These are phyloP conservation scores for Leishmania gerbilli DNA, from an alignment of 208 protist species.

Conservation along the genomic window DNA sequence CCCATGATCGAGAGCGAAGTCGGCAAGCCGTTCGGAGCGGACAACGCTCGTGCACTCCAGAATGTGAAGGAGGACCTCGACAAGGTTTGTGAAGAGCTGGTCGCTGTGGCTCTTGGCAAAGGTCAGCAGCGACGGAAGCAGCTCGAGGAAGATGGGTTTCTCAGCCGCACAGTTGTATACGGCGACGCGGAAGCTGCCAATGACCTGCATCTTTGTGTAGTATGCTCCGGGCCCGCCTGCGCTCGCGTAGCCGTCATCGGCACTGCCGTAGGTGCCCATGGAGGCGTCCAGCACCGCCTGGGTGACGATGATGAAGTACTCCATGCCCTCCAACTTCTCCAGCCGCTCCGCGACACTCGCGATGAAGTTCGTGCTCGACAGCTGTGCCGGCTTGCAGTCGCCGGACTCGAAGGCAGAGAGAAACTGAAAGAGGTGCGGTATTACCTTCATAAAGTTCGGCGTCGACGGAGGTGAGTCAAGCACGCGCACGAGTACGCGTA, in stretches of 20 bases:
- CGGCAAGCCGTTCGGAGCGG: conserved; percentile 48
- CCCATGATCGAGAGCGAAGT: conserved; percentile 52
- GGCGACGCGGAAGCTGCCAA: conserved; percentile 51
- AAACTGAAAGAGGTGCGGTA: conserved; percentile 73
- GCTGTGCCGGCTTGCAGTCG: conserved; percentile 49
- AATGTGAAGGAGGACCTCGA: conserved; percentile 47
- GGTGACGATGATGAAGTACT: conserved; percentile 68
- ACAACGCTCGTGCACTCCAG: conserved; percentile 67
- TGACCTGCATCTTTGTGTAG: conserved; percentile 31
- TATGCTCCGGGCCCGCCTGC: conserved; percentile 15
- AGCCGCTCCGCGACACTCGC: conserved; percentile 45
- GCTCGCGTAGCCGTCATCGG: conserved; percentile 16
- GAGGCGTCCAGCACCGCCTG: conserved; percentile 73
- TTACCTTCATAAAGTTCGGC: conserved; percentile 47
- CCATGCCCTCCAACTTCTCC: conserved; percentile 38
- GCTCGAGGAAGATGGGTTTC: conserved; percentile 78
- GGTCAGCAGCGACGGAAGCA: conserved; percentile 60
- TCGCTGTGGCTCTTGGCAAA: conserved; percentile 39
- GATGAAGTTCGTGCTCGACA: conserved; percentile 55
- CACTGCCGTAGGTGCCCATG: conserved; percentile 47
- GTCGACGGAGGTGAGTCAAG: conserved; percentile 35
- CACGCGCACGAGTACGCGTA: conserved; percentile 44
- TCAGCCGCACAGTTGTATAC: conserved; percentile 57
- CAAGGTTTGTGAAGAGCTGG: conserved; percentile 46
- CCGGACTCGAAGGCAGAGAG: conserved; percentile 71